Conservation (phyloP, 2,329 filamentous ascomycete species). For the Hymenoscyphus albidus region DNA sequence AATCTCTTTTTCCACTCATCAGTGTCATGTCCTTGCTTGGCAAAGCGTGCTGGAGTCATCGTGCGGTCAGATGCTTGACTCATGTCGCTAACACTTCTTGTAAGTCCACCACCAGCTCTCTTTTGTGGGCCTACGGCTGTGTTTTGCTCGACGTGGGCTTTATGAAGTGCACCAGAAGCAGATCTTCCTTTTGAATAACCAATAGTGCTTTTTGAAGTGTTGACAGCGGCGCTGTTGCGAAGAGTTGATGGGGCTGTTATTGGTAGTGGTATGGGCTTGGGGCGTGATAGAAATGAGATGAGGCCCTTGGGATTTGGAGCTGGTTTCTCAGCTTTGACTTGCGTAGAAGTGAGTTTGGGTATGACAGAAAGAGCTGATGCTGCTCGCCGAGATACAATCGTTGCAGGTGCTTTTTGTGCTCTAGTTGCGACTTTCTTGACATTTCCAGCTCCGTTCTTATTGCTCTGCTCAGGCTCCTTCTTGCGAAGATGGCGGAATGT, state of each 20-base stretch:
- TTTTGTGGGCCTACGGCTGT: conserved; percentile 8
- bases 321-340: conserved; percentile 31
- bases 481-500: conserved; percentile 36
- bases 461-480: conserved; percentile 22
- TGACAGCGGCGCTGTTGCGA: conserved; percentile 58
- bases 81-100: conserved; percentile 33
- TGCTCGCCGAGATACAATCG: conserved; percentile 52
- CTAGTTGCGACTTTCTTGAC: conserved; percentile 25
- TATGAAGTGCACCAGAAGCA: conserved; percentile 40
- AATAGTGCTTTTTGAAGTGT: conserved; percentile 74
- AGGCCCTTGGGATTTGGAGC: conserved; percentile 38
- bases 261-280: conserved; percentile 42
- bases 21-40: conserved; percentile 33
- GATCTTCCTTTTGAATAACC: conserved; percentile 78
- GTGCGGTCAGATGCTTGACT: conserved; percentile 42
- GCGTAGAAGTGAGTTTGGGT: conserved; percentile 25
- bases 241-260: conserved; percentile 46
- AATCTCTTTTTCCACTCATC: conserved; percentile 42
- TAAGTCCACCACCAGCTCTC: conserved; percentile 18
- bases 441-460: conserved; percentile 10
- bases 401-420: conserved; percentile 42
- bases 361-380: conserved; percentile 49
- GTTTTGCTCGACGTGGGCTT: conserved; percentile 9
- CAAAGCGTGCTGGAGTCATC: conserved; percentile 46
- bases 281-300: conserved; percentile 33